These are phyloP conservation scores for Camellia japonica DNA, from an alignment of 148 eudicot genomes.

Conservation along the genomic window DNA sequence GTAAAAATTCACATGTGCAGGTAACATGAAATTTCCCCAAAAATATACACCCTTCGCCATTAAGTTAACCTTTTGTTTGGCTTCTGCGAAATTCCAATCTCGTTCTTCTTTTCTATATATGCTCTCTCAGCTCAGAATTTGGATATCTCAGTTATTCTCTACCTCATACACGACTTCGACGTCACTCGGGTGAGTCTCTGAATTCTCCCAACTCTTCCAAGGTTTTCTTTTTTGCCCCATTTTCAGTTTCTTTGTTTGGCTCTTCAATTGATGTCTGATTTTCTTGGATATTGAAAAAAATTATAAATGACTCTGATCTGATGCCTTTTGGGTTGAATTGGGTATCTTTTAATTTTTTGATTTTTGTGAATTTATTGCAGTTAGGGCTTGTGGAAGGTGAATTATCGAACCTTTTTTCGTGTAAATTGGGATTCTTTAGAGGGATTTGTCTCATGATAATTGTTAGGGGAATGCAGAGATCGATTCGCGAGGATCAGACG, in stretches of 20 bases:
- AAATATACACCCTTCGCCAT: background rate
- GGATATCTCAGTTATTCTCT: background rate
- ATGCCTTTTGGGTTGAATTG: background rate
- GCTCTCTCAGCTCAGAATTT: background rate
- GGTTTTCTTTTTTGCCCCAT: background rate
- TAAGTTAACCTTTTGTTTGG: background rate
- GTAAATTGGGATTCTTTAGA: slow-evolving; percentile 35
- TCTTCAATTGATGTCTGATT: background rate
- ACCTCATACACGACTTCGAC: slow-evolving; percentile 3
- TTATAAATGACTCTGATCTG: background rate
- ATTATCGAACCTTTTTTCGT: slow-evolving; percentile 18
- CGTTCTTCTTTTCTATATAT: background rate
- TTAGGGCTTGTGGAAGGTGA: slow-evolving; percentile 23
- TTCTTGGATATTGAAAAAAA: background rate
- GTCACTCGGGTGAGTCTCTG: slow-evolving; percentile 29
- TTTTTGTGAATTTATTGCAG: slow-evolving; percentile 19
- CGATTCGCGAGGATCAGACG: slow-evolving; percentile 45
- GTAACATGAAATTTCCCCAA: too few species aligned
- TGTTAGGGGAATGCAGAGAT: slow-evolving; percentile 99
- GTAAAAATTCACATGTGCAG: too few species aligned
- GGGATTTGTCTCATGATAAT: slow-evolving; percentile 85
- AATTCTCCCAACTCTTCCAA: background rate
- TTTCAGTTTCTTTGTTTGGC: background rate
- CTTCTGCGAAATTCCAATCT: background rate
- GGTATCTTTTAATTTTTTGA: background rate